These are phyloP conservation scores for Apiospora saccharicola DNA, from an alignment of 2,329 filamentous ascomycete species.

Conservation along the genomic window DNA sequence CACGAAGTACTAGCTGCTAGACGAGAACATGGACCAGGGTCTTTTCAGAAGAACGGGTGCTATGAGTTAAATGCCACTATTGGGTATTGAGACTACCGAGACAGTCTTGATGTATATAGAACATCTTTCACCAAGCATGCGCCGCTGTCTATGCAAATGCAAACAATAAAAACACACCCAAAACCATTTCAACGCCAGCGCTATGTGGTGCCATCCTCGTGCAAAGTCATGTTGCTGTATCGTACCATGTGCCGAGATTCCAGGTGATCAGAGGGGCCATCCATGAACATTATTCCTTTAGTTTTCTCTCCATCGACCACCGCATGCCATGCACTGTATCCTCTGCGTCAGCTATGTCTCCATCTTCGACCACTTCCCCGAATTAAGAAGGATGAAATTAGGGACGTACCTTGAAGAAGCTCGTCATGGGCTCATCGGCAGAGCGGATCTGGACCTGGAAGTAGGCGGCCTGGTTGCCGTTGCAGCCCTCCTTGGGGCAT, in stretches of 20 bases:
- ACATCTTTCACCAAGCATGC: slow-evolving; percentile 35
- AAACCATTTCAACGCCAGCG: slow-evolving; percentile 26
- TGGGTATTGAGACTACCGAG: slow-evolving; percentile 9
- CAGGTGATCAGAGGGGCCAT: not conserved
- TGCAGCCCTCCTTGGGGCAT: slow-evolving; percentile 82
- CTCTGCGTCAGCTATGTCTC: slow-evolving; percentile 38
- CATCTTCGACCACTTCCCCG: slow-evolving; percentile 11
- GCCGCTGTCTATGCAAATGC: slow-evolving; percentile 25
- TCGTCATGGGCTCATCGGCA: slow-evolving; percentile 98
- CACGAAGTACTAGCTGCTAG: not conserved
- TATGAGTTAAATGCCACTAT: not conserved
- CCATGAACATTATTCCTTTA: slow-evolving; percentile 41
- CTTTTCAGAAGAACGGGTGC: not conserved
- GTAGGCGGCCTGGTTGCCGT: slow-evolving; percentile 87
- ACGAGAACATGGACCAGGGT: not conserved
- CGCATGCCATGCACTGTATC: slow-evolving; percentile 68
- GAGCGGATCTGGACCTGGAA: slow-evolving; percentile 97
- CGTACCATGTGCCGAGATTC: not conserved
- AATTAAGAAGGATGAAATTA: not conserved
- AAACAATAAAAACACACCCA: slow-evolving; percentile 25
- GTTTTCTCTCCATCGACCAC: slow-evolving; percentile 72
- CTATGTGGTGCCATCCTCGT: not conserved
- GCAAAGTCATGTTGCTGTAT: not conserved
- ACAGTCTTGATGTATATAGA: not conserved
- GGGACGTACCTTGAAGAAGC: slow-evolving; percentile 79